Percentiles rank a stretch among this genome's conserved stretches.
Evolutionary conservation across 129 eudicot species (phyloP).

Genomic region (Apium graveolens): DNA sequence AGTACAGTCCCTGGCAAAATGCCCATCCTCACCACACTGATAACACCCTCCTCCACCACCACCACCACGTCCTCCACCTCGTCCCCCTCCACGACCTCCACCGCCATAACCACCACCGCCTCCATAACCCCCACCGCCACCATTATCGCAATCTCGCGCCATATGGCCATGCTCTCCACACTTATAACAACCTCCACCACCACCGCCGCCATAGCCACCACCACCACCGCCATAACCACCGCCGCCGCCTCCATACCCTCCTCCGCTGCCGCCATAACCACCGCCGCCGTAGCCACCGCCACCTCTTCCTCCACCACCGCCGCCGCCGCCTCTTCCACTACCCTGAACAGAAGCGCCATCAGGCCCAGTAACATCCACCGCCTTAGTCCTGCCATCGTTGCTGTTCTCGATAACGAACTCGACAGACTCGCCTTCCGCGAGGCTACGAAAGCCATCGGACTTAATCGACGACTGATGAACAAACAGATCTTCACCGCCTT

Average conservation of each 20-base stretch:
- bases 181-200: slow-evolving; percentile 27
- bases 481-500: slow-evolving; percentile 70
- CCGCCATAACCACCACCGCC: slow-evolving; percentile 29
- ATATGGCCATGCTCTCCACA: slow-evolving; percentile 24
- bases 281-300: slow-evolving; percentile 33
- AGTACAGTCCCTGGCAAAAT: neutral
- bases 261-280: slow-evolving; percentile 27
- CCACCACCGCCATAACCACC: slow-evolving; percentile 40
- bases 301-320: slow-evolving; percentile 51
- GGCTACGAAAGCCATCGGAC: slow-evolving; percentile 73
- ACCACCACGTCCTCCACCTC: slow-evolving; percentile 48
- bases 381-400: slow-evolving; percentile 68
- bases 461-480: slow-evolving; percentile 70
- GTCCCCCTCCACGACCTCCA: slow-evolving; percentile 25
- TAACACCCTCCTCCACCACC: slow-evolving; percentile 14
- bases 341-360: slow-evolving; percentile 62
- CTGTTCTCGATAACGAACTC: slow-evolving; percentile 51
- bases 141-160: slow-evolving; percentile 21
- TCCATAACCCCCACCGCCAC: slow-evolving; percentile 32
- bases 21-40: neutral
- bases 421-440: slow-evolving; percentile 59
- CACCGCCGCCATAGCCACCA: slow-evolving; percentile 34
- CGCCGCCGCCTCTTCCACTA: slow-evolving; percentile 32
- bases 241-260: slow-evolving; percentile 34
- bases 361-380: slow-evolving; percentile 74